Evolutionary conservation across 495 filamentous ascomycete genomes (phyloP).

Genomic region (Aspergillus bridgeri): DNA sequence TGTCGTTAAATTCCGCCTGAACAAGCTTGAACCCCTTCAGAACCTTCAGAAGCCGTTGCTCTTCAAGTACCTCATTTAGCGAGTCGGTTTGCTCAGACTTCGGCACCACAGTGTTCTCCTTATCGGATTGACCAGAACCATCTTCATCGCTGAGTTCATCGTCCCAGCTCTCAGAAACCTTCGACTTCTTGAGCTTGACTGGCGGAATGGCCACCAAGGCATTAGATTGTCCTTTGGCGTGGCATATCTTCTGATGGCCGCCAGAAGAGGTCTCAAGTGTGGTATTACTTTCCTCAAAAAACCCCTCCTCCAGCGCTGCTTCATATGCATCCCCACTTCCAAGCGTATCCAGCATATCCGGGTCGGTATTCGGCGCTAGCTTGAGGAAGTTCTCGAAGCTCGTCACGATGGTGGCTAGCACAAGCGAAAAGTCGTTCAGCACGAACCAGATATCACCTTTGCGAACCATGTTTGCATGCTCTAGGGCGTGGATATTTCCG

Average conservation of each 20-base stretch:
- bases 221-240: neutral
- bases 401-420: constrained; percentile 60
- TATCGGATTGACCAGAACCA: neutral
- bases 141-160: constrained; percentile 11
- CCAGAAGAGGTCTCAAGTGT: neutral
- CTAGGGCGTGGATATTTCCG: constrained; percentile 54
- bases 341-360: constrained; percentile 18
- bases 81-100: neutral
- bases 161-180: constrained; percentile 21
- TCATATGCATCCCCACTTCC: constrained; percentile 18
- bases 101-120: neutral
- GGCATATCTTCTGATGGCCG: neutral
- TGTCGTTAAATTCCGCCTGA: constrained; percentile 58
- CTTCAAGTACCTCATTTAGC: neutral
- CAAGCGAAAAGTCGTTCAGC: constrained; percentile 66
- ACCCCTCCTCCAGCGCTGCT: constrained; percentile 9
- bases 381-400: constrained; percentile 21
- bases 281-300: neutral
- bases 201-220: neutral
- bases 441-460: constrained; percentile 63
- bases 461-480: constrained; percentile 57
- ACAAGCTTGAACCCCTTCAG: constrained; percentile 51
- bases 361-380: constrained; percentile 5
- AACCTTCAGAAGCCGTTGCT: constrained; percentile 45
- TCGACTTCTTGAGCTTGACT: constrained; percentile 3